Evolutionary conservation across 257 asterid genomes (phyloP), one percentile per base, ranked within the genome.

Genomic region (Ilex aquifolium): DNA sequence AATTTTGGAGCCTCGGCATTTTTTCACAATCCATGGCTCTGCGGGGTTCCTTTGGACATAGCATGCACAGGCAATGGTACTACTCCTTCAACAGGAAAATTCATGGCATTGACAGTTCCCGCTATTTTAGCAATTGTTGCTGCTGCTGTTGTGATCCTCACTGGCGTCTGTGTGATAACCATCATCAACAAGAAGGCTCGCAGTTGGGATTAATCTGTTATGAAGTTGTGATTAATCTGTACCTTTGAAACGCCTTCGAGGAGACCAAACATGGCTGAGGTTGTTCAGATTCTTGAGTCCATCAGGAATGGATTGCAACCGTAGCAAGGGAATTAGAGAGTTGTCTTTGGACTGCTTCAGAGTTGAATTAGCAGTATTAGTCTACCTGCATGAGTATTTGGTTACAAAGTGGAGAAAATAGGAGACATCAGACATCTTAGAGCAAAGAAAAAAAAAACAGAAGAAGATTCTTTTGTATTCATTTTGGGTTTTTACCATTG

Each of bases 181-280:
- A 58, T 90, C 65, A 74, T 93, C 64, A 93, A 93, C 72, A 71
- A 73, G 74, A 84, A 60, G 78, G 88, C 97, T 46, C 87, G 84
- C 29, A n/a, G n/a, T n/a, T n/a, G n/a, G n/a, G n/a, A n/a, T n/a
- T n/a, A n/a, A n/a, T n/a, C n/a, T n/a, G 97, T 92, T 15, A 83
- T 87, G 97, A 87, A 84, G 75, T 56, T 92, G 71, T 96, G 99
- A 10, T 66, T 89, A 79, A 80, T 92, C 56, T 87, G 99, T 64
- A 83, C 94, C 31, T 70, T 68, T 2, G 99, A 92, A 64, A 58
- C 32, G 57, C 80, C 95, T 50, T 73, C 79, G 27, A 84, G 84
- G 79, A 82, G 97, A 67, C 96, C 97, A 32, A 90, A 88, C 79
- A 90, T 90, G 95, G 96, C 95, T 49, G 97, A 90, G 75, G 96